Evolutionary conservation across 768 basidiomycete species (phyloP), one percentile per base, ranked within the genome.

Genomic region (Kwoniella heveanensis): DNA sequence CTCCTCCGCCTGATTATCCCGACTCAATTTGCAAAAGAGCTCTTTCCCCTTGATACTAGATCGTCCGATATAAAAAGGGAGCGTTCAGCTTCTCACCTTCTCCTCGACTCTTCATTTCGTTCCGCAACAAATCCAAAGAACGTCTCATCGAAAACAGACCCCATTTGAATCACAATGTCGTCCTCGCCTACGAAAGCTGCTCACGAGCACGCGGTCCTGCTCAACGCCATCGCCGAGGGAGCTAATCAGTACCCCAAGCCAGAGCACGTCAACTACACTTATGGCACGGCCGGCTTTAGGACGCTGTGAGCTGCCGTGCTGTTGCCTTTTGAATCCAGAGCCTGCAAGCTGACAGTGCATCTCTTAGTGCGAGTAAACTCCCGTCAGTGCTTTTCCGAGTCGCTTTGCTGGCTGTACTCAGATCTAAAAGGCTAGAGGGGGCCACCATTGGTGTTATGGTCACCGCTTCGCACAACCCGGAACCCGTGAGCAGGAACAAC

Each of bases 391-490:
- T 99, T 68, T 97, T 96, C 83, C 86, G 93, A 69, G 89, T 95
- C 15, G 96, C 92, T 12, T 81, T 98, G 44, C 83, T 99, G 19
- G 96, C 96, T 49, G 90, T 85, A 6, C 83, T 99, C 54, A 83
- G 96, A 62, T 97, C 93, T 82, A 96, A 89, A 83, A 88, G 86
- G 67, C 84, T 93, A n/a, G 88, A 89, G 76, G 92, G 96, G 26
- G 89, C 88, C 77, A 88, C 88, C 25, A 90, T 99, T 71, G 96
- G 96, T 17, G 91, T 98, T 22, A 98, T 99, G 96, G 88, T 99
- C 77, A 99, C 96, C 37, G 96, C 96, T 1, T 95, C 92, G n/a
- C 96, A 99, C 81, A 99, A 99, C 79, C 95, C 96, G n/a, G 94
- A 94, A 77, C 85, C 86, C 76, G 94, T 93, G 73, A 68, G 85